Conservation (phyloP, 345 rosid species). For the Clausena lansium region DNA sequence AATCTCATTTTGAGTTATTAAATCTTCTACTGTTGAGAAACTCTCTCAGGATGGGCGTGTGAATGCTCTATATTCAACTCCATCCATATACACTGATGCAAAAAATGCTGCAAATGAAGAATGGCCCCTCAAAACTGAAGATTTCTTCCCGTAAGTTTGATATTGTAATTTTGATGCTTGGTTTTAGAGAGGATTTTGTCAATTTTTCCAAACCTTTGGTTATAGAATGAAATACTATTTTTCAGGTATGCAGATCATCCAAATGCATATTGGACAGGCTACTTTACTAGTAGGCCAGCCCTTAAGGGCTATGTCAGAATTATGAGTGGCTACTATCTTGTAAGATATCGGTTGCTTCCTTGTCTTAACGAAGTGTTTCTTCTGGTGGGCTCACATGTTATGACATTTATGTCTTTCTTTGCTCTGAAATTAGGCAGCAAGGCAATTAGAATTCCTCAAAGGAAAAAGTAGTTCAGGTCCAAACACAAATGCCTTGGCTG, state of each 20-base stretch:
- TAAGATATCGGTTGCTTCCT: conserved; percentile 27
- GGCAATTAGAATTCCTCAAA: conserved; percentile 80
- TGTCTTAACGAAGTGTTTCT: conserved; percentile 5
- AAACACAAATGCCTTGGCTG: conserved; percentile 64
- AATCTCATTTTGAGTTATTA: conserved; percentile 10
- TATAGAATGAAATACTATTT: conserved; percentile 13
- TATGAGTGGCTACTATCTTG: conserved; percentile 83
- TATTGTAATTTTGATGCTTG: background rate
- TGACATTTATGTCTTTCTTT: conserved; percentile 5
- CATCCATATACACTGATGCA: conserved; percentile 87
- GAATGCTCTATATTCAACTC: conserved; percentile 88
- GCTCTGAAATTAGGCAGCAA: conserved; percentile 55
- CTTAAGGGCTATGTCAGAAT: conserved; percentile 78
- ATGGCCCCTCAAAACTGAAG: conserved; percentile 91
- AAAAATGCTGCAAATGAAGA: conserved; percentile 68
- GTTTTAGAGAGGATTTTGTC: background rate
- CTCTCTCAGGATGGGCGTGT: conserved; percentile 79
- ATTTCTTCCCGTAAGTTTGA: conserved; percentile 85
- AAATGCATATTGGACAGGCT: conserved; percentile 97
- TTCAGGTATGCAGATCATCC: conserved; percentile 86
- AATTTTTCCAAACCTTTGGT: background rate
- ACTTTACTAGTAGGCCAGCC: conserved; percentile 89
- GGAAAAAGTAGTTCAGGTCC: conserved; percentile 65
- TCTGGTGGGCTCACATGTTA: background rate
- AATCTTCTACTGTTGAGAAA: conserved; percentile 24